phyloP scores from a whole-genome alignment of 768 basidiomycete genomes.

The Phylloporus sp. region DNA sequence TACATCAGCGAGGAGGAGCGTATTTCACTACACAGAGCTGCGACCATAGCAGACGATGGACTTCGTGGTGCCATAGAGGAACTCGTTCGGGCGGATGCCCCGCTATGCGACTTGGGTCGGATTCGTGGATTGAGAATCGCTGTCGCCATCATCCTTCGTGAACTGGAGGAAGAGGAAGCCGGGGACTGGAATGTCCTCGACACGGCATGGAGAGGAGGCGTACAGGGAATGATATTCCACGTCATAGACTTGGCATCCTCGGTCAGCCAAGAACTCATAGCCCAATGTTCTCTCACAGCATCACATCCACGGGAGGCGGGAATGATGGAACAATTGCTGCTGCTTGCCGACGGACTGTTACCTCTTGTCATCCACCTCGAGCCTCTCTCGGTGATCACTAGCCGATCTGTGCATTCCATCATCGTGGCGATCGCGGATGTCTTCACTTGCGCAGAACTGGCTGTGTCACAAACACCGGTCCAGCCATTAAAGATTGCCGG shows the following conservation, averaged over 20 bases:
- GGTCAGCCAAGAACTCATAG: constrained; percentile 49
- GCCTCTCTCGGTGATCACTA: constrained; percentile 45
- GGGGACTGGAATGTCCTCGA: constrained; percentile 55
- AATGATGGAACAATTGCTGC: constrained; percentile 51
- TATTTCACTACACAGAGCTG: constrained; percentile 53
- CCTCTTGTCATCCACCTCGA: constrained; percentile 45
- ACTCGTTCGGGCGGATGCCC: constrained; percentile 30
- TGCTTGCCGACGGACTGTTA: constrained; percentile 49
- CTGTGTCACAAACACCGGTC: constrained; percentile 38
- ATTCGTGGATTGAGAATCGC: constrained; percentile 62
- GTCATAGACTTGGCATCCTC: constrained; percentile 49
- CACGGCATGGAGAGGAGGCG: constrained; percentile 55
- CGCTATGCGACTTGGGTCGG: constrained; percentile 41
- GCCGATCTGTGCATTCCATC: constrained; percentile 44
- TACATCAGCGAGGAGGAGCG: constrained; percentile 59
- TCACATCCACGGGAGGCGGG: constrained; percentile 35
- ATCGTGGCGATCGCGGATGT: constrained; percentile 45
- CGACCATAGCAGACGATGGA: constrained; percentile 66
- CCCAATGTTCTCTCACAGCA: constrained; percentile 43
- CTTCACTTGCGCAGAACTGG: constrained; percentile 49
- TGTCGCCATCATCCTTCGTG: constrained; percentile 49
- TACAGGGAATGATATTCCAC: constrained; percentile 52
- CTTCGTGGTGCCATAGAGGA: constrained; percentile 59
- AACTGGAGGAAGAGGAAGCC: constrained; percentile 44
- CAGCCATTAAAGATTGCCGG: constrained; percentile 20